These are phyloP conservation scores for Diplosphaera chodatii DNA, from an alignment of 139 green algal genomes.

Conservation along the genomic window DNA sequence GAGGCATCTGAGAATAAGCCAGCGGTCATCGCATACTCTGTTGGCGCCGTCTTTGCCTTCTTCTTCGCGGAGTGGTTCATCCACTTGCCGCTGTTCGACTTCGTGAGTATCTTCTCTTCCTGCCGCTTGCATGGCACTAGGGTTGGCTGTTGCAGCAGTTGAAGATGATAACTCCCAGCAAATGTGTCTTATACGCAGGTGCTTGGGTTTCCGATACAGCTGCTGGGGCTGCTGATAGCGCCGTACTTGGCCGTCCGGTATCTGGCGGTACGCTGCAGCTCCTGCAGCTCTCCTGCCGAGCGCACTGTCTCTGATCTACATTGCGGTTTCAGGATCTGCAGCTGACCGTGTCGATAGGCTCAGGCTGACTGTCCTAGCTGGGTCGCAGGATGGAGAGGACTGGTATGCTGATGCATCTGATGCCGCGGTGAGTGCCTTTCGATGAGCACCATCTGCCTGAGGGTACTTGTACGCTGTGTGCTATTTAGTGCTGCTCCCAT, in stretches of 20 bases:
- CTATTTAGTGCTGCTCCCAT: too few relatives aligned
- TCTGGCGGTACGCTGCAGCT: conserved; percentile 28
- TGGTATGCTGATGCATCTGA: background rate
- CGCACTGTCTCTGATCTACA: too few relatives aligned
- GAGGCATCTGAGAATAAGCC: conserved; percentile 56
- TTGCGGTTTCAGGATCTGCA: too few relatives aligned
- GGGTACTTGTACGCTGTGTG: too few relatives aligned
- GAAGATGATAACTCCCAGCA: too few relatives aligned
- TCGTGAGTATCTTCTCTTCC: too few relatives aligned
- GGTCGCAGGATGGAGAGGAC: background rate
- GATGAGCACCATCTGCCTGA: too few relatives aligned
- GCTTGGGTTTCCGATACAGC: conserved; percentile 55
- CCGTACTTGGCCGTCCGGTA: conserved; percentile 41
- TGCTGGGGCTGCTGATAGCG: conserved; percentile 43
- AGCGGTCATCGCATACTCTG: conserved; percentile 38
- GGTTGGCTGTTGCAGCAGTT: too few relatives aligned
- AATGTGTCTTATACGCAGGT: conserved; percentile 23
- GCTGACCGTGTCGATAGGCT: too few relatives aligned
- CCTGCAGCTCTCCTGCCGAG: too few relatives aligned
- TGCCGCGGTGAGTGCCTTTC: background rate
- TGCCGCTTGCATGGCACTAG: too few relatives aligned
- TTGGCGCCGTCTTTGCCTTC: conserved; percentile 38
- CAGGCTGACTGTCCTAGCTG: too few relatives aligned
- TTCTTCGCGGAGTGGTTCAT: conserved; percentile 60
- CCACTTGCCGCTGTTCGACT: conserved; percentile 56